These are phyloP conservation scores for Alternaria brassicicola DNA, from an alignment of 2,329 filamentous ascomycete species.

Conservation along the genomic window DNA sequence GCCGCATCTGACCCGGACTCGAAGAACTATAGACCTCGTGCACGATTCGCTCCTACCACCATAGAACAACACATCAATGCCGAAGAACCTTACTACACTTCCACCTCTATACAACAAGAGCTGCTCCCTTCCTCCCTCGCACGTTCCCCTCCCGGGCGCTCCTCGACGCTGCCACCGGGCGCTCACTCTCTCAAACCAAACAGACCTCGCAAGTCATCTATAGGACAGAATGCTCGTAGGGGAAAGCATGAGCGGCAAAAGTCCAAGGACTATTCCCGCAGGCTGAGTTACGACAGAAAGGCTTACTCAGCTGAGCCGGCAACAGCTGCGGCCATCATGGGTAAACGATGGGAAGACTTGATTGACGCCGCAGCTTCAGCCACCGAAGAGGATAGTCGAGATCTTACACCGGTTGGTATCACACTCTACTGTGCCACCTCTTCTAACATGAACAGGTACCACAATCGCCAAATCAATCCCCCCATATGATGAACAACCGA, in stretches of 20 bases:
- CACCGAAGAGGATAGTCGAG: conserved; percentile 86
- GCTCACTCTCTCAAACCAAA: conserved; percentile 74
- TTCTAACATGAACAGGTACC: conserved; percentile 49
- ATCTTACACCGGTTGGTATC: conserved; percentile 80
- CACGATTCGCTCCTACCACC: conserved; percentile 50
- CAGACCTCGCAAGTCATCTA: conserved; percentile 82
- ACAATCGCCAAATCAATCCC: conserved; percentile 58
- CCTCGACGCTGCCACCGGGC: conserved; percentile 84
- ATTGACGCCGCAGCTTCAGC: conserved; percentile 94
- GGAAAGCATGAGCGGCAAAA: conserved; percentile 80
- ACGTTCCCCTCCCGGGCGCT: conserved; percentile 83
- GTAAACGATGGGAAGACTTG: conserved; percentile 94
- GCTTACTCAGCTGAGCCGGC: conserved; percentile 85
- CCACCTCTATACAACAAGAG: conserved; percentile 69
- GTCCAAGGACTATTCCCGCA: conserved; percentile 75
- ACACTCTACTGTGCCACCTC: conserved; percentile 3
- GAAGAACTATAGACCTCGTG: conserved; percentile 47
- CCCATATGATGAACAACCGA: conserved; percentile 58
- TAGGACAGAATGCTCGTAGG: conserved; percentile 78
- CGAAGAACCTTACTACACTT: conserved; percentile 52
- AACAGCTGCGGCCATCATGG: conserved; percentile 71
- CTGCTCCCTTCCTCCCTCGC: conserved; percentile 81
- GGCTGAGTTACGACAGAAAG: conserved; percentile 77
- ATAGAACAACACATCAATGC: conserved; percentile 74
- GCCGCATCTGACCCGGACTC: conserved; percentile 48